Percentiles rank a stretch among this genome's conserved stretches.
phyloP scores from a whole-genome alignment of 495 filamentous ascomycete genomes.

The Hypoxylon fuscum region DNA sequence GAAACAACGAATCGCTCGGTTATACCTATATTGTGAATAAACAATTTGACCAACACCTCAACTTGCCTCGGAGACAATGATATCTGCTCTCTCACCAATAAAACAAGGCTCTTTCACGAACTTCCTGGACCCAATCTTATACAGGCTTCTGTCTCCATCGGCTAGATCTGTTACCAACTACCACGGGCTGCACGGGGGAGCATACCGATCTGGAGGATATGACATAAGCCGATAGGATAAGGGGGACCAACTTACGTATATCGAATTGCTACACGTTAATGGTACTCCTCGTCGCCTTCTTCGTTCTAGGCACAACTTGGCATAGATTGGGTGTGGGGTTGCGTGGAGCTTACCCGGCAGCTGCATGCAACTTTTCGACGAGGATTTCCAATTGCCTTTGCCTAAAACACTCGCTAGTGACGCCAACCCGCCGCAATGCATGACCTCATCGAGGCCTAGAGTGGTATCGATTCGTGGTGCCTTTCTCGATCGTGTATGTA shows the following conservation, averaged over 20 bases:
- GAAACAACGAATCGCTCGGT: no score
- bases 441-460: conserved; percentile 5
- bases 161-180: conserved; percentile 13
- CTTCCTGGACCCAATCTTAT: no score
- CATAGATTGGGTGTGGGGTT: conserved; percentile 20
- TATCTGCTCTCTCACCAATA: no score
- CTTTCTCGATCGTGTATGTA: neutral
- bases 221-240: neutral
- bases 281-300: conserved; percentile 3
- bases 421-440: conserved; percentile 12
- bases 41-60: no score
- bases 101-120: no score
- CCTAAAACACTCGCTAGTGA: conserved; percentile 3
- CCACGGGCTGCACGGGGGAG: neutral
- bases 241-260: neutral
- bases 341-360: conserved; percentile 25
- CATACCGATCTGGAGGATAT: conserved; percentile 5
- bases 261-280: neutral
- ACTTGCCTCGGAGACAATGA: no score
- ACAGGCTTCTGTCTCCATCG: neutral
- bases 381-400: conserved; percentile 16
- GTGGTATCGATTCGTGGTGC: neutral
- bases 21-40: no score
- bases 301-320: conserved; percentile 1
- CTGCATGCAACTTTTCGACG: conserved; percentile 11